phyloP scores from a whole-genome alignment of 139 green algal genomes.

The Tetradesmus lagerheimii region DNA sequence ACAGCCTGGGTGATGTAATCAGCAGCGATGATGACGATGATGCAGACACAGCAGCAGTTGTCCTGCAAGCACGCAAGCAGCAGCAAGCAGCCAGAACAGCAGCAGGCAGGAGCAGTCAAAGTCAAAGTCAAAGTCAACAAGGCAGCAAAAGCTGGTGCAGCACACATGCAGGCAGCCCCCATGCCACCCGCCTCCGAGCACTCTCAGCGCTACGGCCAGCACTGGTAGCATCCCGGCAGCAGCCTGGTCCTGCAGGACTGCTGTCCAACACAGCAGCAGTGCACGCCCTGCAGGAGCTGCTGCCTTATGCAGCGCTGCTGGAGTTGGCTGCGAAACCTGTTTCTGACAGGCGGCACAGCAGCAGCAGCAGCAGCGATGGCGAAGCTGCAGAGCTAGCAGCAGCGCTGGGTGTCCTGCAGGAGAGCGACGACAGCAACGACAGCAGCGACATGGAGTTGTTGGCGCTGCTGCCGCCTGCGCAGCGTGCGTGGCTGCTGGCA shows the following conservation, averaged over 20 bases:
- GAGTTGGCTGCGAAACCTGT: not conserved
- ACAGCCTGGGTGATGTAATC: too few relatives aligned
- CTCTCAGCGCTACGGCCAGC: too few relatives aligned
- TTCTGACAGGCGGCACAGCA: too few relatives aligned
- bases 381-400: not conserved
- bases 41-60: too few relatives aligned
- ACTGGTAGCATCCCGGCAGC: not conserved
- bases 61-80: too few relatives aligned
- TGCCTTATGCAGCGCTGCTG: not conserved
- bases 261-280: not conserved
- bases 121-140: not conserved
- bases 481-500: slow-evolving; percentile 7
- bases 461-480: slow-evolving; percentile 1
- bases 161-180: too few relatives aligned
- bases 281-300: not conserved
- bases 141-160: not conserved
- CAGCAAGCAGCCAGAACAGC: too few relatives aligned
- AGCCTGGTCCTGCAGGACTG: not conserved
- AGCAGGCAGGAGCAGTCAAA: too few relatives aligned
- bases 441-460: not conserved
- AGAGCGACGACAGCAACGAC: too few relatives aligned
- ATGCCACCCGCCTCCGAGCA: too few relatives aligned
- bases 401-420: too few relatives aligned
- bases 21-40: too few relatives aligned
- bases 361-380: not conserved